Percentiles rank a stretch among this genome's conserved stretches.
Conservation (phyloP, 257 asterid genomes). For the Nicotiana knightiana region DNA sequence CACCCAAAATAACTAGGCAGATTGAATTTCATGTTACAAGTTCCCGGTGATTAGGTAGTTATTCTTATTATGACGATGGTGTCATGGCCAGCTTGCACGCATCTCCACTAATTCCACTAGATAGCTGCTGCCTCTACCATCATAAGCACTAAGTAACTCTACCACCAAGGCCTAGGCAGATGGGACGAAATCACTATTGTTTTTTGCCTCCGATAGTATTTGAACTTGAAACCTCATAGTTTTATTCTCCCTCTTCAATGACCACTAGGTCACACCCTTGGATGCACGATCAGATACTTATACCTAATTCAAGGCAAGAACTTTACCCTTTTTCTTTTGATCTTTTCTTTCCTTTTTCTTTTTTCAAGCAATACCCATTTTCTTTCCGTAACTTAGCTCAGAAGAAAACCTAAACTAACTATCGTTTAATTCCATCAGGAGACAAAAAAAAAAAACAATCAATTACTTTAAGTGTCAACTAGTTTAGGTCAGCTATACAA, state of each 20-base stretch:
- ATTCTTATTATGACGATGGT: too few relatives aligned
- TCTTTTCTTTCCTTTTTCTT: background rate
- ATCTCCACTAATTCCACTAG: too few relatives aligned
- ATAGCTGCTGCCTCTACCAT: too few relatives aligned
- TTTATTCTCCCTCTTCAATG: too few relatives aligned
- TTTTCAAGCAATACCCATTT: background rate
- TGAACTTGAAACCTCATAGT: too few relatives aligned
- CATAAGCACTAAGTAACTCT: too few relatives aligned
- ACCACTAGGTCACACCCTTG: too few relatives aligned
- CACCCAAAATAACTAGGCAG: background rate
- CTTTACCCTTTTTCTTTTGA: background rate
- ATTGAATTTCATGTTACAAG: background rate
- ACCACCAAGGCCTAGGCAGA: too few relatives aligned
- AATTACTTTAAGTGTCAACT: background rate
- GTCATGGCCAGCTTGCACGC: too few relatives aligned
- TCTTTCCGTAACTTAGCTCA: background rate
- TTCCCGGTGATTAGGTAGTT: background rate
- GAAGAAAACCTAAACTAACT: background rate
- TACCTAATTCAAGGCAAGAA: background rate
- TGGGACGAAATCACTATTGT: too few relatives aligned
- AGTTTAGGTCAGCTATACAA: background rate
- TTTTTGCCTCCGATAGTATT: too few relatives aligned
- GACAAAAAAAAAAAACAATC: background rate
- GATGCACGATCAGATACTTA: too few relatives aligned
- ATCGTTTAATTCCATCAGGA: background rate